Conservation (phyloP, 257 asterid genomes). For the Solanum sitiens region DNA sequence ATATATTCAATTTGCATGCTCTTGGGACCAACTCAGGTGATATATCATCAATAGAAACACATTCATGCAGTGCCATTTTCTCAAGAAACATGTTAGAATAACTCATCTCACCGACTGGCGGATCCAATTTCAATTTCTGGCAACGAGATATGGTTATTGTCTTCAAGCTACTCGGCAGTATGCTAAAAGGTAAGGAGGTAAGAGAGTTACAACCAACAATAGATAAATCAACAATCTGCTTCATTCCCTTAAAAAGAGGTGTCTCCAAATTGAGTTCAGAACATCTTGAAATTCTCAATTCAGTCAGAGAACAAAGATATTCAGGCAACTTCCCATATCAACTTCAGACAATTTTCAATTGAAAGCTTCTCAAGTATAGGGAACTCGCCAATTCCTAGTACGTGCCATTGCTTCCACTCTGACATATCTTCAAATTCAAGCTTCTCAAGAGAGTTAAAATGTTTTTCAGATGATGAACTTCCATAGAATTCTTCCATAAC, state of each 20-base stretch:
- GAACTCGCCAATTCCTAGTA: too few species aligned
- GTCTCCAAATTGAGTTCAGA: not conserved
- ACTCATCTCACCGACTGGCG: not conserved
- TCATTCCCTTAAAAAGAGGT: not conserved
- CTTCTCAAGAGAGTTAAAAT: not conserved
- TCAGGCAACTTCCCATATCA: too few species aligned
- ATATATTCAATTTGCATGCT: rapidly evolving
- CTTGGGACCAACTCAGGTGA: not conserved
- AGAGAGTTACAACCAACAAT: not conserved
- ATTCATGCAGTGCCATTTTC: rapidly evolving
- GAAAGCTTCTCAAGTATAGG: too few species aligned
- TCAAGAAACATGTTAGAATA: too few species aligned
- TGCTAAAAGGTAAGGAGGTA: not conserved
- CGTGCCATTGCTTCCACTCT: not conserved
- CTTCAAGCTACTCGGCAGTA: not conserved
- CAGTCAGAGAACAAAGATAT: not conserved
- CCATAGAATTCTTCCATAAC: not conserved
- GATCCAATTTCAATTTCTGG: not conserved
- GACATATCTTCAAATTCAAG: not conserved
- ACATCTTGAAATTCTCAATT: not conserved
- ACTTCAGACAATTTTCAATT: too few species aligned
- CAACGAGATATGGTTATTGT: not conserved
- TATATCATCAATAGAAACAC: not conserved
- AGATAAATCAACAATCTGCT: not conserved
- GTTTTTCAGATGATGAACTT: not conserved